Evolutionary conservation across 441 rosid species (phyloP), one percentile per base, ranked within the genome.

Genomic region (Corymbia citriodora): DNA sequence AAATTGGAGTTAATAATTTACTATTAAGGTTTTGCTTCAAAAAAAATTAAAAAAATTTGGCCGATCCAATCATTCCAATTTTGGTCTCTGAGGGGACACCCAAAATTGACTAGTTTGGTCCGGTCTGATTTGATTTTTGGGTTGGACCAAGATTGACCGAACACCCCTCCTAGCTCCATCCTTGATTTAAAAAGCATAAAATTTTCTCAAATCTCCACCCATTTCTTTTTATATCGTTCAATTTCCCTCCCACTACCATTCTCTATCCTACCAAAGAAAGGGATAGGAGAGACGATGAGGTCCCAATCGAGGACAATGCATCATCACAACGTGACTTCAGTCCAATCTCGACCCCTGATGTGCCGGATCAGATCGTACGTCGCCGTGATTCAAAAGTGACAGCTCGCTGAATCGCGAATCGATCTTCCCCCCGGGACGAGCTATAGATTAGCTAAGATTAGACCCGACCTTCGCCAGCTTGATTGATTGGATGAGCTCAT

Each of bases 21-120:
- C n/a, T 59, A 9, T 59, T 10, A 25, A 25, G 14, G n/a, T 25
- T 59, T 59, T 13, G 3, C 25, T 40, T 40, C 45, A 40, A 40
- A 40, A 40, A 40, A 40, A 2, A 40, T 40, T 40, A 40, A 40
- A 40, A 40, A 40, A 40, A 0, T 5, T 40, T 40, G 6, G 6
- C 45, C 45, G 6, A 40, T 59, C 0, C 15, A 25, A 25, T 59
- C 65, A 25, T 23, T 59, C 25, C n/a, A 25, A 25, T 59, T 59
- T 4, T 10, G 25, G 14, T 59, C n/a, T 14, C 65, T 59, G 13
- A 23, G 10, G 63, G 25, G 5, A n/a, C 14, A 59, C n/a, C n/a
- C 0, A 10, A 0, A 59, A 59, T 59, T 25, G 13, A 59, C 0
- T 59, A 1, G 25, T 29, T 59, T 1, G 0, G 7, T 25, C 2